Evolutionary conservation across 306 rosid genomes (phyloP), one percentile per base, ranked within the genome.

Genomic region (Castanea sativa): DNA sequence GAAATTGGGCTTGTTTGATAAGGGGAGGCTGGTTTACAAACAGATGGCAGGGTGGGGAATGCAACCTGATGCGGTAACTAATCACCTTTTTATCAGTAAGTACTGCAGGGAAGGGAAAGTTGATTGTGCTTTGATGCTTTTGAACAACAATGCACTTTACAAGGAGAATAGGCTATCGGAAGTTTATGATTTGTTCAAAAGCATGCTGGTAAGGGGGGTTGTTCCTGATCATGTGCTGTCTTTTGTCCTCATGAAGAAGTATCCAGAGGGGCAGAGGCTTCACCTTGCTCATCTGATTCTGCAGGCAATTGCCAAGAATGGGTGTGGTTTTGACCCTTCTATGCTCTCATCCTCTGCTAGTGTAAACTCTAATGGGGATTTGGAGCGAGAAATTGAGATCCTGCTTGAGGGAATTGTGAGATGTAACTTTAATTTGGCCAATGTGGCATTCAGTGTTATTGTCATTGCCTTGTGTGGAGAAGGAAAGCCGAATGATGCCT

Each of bases 151-250:
- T 43, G 82, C 86, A 21, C 79, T 87, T 21, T 55, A 68, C 75
- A 84, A 77, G 84, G 83, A 77, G 78, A 82, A 82, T 21, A 73
- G 74, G 78, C 65, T 84, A 25, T 41, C 35, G 61, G 71, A 79
- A 80, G 56, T 52, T 45, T 33, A 45, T 73, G 88, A 72, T 21
- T 70, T 87, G 58, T 77, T 29, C 55, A 23, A 68, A 71, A 73
- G 11, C 52, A 81, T 87, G 80, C 32, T 81, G 61, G 82, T 73
- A 33, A 76, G 33, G 10, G 86, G 83, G 59, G 81, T 81, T 71
- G 38, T 79, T 73, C 90, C 90, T 78, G 90, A 84, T 79, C 88
- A 79, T 49, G 82, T 87, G 51, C 71, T 87, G 29, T 87, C 76
- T 56, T 73, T 87, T 15, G 74, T 68, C 43, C 85, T 81, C 41